Evolutionary conservation across 805 yeast species (phyloP).

Genomic region (Hyphopichia homilentoma): DNA sequence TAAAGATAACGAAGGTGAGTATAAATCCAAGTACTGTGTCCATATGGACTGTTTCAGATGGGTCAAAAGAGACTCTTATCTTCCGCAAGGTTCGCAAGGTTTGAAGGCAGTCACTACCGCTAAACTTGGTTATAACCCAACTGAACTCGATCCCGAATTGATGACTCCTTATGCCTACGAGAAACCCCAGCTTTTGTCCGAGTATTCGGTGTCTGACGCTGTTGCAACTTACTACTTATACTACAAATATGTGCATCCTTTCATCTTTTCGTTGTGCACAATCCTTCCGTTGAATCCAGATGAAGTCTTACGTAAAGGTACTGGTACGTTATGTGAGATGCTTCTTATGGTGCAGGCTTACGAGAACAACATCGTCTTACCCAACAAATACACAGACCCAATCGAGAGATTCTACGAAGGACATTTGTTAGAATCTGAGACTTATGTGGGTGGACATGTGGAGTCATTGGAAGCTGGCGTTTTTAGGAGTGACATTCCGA

Average conservation of each 20-base stretch:
- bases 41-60: constrained; percentile 98
- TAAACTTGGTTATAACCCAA: constrained; percentile 92
- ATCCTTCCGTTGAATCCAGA: constrained; percentile 96
- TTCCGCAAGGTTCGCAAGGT: constrained; percentile 99
- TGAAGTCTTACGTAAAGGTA: constrained; percentile 92
- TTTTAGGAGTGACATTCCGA: constrained; percentile 81
- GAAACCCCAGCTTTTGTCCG: constrained; percentile 87
- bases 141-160: constrained; percentile 93
- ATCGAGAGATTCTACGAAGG: constrained; percentile 94
- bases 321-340: constrained; percentile 99
- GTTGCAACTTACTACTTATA: constrained; percentile 96
- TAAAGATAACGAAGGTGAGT: constrained; percentile 84
- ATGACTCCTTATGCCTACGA: constrained; percentile 98
- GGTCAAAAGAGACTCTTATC: constrained; percentile 96
- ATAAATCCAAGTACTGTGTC: constrained; percentile 85
- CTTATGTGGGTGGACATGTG: constrained; percentile 98
- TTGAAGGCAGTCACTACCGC: constrained; percentile 96
- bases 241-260: constrained; percentile 96
- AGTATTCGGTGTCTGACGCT: constrained; percentile 98
- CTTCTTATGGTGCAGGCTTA: constrained; percentile 94
- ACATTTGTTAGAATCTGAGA: constrained; percentile 88
- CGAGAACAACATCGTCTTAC: constrained; percentile 68
- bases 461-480: constrained; percentile 98
- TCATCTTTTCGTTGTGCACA: constrained; percentile 90
- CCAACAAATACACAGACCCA: constrained; percentile 93